These are phyloP conservation scores for Sporothrix humicola DNA, from an alignment of 2,329 filamentous ascomycete species.

Conservation along the genomic window DNA sequence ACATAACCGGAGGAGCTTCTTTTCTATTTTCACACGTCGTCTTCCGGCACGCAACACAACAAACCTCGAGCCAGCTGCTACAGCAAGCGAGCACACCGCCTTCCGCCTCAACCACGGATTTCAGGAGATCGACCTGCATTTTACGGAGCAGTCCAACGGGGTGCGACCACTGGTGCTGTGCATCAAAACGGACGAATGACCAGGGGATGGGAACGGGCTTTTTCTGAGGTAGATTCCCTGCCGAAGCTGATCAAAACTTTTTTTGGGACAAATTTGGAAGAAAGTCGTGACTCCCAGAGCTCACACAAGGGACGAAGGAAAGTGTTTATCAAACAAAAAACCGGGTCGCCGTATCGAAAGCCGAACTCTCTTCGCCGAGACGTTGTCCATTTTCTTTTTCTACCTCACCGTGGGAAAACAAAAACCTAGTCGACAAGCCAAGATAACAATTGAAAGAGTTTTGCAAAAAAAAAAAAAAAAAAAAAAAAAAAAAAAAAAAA, in stretches of 20 bases:
- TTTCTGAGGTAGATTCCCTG: slow-evolving; percentile 31
- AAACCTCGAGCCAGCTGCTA: slow-evolving; percentile 16
- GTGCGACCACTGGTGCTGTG: slow-evolving; percentile 18
- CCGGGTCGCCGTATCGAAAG: slow-evolving; percentile 30
- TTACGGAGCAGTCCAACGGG: slow-evolving; percentile 22
- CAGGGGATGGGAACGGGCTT: slow-evolving; percentile 2
- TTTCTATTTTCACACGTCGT: slow-evolving; percentile 14
- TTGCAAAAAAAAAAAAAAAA: no score
- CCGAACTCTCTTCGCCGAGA: slow-evolving; percentile 26
- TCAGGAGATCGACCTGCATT: slow-evolving; percentile 26
- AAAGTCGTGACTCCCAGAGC: slow-evolving; percentile 29
- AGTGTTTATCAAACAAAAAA: slow-evolving; percentile 29
- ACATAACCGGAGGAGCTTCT: slow-evolving; percentile 6
- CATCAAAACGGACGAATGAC: slow-evolving; percentile 1
- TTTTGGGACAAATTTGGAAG: slow-evolving; percentile 29
- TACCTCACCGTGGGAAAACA: background rate
- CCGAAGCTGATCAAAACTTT: slow-evolving; percentile 27
- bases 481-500: no score
- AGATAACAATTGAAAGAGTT: slow-evolving; percentile 28
- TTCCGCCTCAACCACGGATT: background rate
- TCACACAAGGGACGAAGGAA: slow-evolving; percentile 28
- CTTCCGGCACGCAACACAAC: slow-evolving; percentile 23
- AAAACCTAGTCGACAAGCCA: slow-evolving; percentile 30
- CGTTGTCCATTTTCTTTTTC: slow-evolving; percentile 26
- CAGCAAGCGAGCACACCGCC: slow-evolving; percentile 22